A percentile compares a stretch with the other conserved stretches of the same genome.
Evolutionary conservation across 2,329 filamentous ascomycete species (phyloP).

Genomic region (Leptographium lundbergii): DNA sequence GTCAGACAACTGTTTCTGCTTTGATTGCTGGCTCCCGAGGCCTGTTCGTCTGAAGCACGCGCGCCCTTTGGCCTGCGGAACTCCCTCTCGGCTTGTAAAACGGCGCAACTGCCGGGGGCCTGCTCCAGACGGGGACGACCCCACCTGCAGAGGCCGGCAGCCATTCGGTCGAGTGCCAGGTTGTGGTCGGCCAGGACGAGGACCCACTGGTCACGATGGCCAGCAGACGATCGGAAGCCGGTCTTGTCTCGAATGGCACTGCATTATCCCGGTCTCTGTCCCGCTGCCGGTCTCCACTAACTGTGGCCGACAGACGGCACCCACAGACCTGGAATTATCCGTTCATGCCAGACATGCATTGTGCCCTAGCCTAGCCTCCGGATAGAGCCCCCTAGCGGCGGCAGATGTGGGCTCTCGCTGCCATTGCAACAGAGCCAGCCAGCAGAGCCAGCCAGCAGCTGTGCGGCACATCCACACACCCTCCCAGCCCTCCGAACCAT

Average conservation of each 20-base stretch:
- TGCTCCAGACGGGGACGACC: background rate
- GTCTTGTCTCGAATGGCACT: too few species aligned
- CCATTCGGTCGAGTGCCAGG: background rate
- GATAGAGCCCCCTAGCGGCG: background rate
- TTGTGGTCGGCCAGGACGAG: background rate
- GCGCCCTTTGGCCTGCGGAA: too few species aligned
- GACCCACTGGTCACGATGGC: background rate
- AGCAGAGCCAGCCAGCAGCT: background rate
- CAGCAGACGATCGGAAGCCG: background rate
- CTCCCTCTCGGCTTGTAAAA: too few species aligned
- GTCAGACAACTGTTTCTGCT: too few species aligned
- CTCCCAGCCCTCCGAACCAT: too few species aligned
- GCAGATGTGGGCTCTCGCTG: background rate
- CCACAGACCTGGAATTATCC: background rate
- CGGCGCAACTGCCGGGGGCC: background rate
- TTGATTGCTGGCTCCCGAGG: too few species aligned
- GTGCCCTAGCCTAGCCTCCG: background rate
- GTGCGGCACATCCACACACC: background rate
- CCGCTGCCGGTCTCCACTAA: background rate
- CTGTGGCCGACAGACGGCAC: background rate
- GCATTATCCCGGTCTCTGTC: background rate
- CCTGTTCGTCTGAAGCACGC: too few species aligned
- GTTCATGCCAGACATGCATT: background rate
- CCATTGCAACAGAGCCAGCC: background rate
- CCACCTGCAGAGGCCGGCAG: background rate